A percentile compares a stretch with the other conserved stretches of the same genome.
phyloP scores from a whole-genome alignment of 1,139 yeast genomes.

The Tardiomyces digboiensis region DNA sequence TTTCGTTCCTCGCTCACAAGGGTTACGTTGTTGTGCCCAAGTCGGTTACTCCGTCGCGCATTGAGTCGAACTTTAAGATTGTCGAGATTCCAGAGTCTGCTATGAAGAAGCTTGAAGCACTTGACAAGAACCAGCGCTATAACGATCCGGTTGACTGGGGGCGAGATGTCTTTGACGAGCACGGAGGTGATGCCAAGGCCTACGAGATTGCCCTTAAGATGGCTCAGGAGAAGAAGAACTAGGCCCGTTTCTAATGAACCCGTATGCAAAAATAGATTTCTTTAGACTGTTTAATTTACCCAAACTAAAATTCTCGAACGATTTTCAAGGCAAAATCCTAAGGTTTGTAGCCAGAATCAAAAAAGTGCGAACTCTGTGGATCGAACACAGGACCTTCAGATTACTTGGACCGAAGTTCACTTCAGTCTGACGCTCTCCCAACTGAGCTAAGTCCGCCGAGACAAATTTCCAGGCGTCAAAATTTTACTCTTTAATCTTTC shows the following conservation, averaged over 20 bases:
- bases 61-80: slow-evolving; percentile 45
- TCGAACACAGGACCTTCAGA: slow-evolving; percentile 94
- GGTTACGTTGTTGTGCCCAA: slow-evolving; percentile 67
- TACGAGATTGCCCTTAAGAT: slow-evolving; percentile 3
- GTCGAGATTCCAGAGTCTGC: slow-evolving; percentile 43
- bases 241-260: neutral
- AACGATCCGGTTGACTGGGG: slow-evolving; percentile 16
- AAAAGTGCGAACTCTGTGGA: slow-evolving; percentile 75
- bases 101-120: slow-evolving; percentile 31
- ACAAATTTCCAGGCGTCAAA: no score
- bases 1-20: slow-evolving; percentile 61
- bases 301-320: no score
- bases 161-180: slow-evolving; percentile 10
- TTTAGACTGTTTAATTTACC: no score
- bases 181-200: slow-evolving; percentile 13
- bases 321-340: no score
- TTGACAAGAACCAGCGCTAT: slow-evolving; percentile 26
- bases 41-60: slow-evolving; percentile 52
- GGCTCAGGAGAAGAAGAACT: neutral
- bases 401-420: slow-evolving; percentile 26
- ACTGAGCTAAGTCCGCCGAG: slow-evolving; percentile 68
- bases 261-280: no score
- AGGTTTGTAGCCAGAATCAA: slow-evolving; percentile 6
- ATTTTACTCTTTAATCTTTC: no score
- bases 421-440: slow-evolving; percentile 78